phyloP scores from a whole-genome alignment of 2,329 filamentous ascomycete species.

The Claviceps sorghi region DNA sequence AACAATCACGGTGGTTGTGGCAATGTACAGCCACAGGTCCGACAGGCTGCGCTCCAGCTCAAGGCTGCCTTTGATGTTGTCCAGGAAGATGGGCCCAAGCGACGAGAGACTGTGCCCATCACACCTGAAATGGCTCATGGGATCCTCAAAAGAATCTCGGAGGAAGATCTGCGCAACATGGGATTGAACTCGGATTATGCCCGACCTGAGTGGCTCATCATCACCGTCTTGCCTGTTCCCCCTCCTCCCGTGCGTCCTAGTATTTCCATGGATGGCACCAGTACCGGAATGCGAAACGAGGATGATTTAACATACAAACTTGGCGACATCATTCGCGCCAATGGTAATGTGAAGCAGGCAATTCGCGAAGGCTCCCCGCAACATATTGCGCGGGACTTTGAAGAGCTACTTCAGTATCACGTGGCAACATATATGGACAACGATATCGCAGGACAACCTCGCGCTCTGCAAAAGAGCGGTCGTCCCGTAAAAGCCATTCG shows the following conservation, averaged over 20 bases:
- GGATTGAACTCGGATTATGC: constrained; percentile 91
- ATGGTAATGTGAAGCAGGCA: constrained; percentile 83
- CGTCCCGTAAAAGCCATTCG: constrained; percentile 94
- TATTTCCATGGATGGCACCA: constrained; percentile 92
- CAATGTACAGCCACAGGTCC: constrained; percentile 75
- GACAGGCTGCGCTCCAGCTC: constrained; percentile 73
- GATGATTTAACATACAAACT: constrained; percentile 99
- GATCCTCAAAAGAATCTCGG: constrained; percentile 73
- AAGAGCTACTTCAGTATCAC: constrained; percentile 87
- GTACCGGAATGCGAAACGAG: constrained; percentile 83
- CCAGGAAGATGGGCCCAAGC: constrained; percentile 54
- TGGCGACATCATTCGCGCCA: constrained; percentile 94
- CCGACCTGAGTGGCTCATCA: constrained; percentile 94
- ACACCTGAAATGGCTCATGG: constrained; percentile 73
- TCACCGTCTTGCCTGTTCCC: constrained; percentile 88
- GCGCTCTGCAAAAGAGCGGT: constrained; percentile 91
- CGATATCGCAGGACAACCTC: constrained; percentile 89
- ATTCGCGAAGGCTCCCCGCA: constrained; percentile 82
- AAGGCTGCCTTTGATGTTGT: constrained; percentile 55
- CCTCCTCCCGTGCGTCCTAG: constrained; percentile 91
- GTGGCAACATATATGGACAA: constrained; percentile 99
- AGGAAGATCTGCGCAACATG: constrained; percentile 70
- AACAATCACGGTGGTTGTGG: constrained; percentile 78
- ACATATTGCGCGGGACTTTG: constrained; percentile 83
- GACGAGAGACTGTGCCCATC: constrained; percentile 66